Base-by-base conservation (phyloP, 805 yeast species). In the Candida pini region DNA sequence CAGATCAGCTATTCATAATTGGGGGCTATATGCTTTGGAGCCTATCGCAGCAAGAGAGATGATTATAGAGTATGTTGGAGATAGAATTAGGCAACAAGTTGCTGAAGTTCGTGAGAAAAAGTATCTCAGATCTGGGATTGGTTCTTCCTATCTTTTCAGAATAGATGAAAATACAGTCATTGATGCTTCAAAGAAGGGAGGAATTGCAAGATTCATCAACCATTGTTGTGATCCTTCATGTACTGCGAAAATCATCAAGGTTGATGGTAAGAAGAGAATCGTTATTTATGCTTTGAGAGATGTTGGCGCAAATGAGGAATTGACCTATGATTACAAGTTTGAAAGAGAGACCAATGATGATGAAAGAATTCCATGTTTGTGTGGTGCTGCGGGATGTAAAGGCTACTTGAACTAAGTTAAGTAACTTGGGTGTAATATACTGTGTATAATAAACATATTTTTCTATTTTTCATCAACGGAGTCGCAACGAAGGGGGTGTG, bases 31-130 rank as follows among this genome's bases (percentile, higher is more conserved):
- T 60, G 98, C 99, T 0, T 64, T 85, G 50, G 97, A 92, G 51
- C 95, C 95, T 2, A 92, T 92, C 53, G 84, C 87, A n/a, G 94
- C 92, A 1, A 83, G 79, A 46, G 98, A 92, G 58, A 90, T 92
- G 96, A 88, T 92, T 51, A 90, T 92, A 39, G 99, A 92, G 59
- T 92, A 92, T 50, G 97, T 92, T 4, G 99, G 99, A 19, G 97
- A 92, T 48, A 72, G 94, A 36, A 78, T 92, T 19, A 69, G 97
- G 36, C 96, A 87, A 51, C 96, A 86, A 38, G 90, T 89, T 26
- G 95, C 97, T 2, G 98, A 92, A 49, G 75, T 85, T 48, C 70
- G 98, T 33, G 99, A 92, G 52, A 78, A 78, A 54, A 71, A 82
- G 30, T 92, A 92, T 56, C 60, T 87, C 40, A 75, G 83, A 47